Conservation (phyloP, 768 basidiomycete genomes). For the Amyloporia xantha region DNA sequence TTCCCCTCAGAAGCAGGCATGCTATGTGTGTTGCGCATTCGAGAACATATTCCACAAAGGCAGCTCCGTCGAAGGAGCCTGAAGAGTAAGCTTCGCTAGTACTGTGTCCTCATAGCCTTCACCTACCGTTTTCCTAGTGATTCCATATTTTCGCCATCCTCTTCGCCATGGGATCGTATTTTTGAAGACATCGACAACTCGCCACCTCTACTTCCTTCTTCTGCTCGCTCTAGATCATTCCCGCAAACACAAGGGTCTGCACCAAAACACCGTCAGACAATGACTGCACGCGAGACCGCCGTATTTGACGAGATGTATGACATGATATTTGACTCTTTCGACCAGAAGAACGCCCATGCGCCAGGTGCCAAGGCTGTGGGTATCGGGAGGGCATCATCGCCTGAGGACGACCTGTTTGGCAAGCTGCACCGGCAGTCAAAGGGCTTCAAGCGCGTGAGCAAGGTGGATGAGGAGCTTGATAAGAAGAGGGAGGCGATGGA, state of each 20-base stretch:
- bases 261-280: constrained; percentile 39
- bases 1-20: too few species aligned
- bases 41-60: background rate
- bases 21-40: too few species aligned
- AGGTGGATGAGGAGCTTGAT: constrained; percentile 62
- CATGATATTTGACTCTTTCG: constrained; percentile 42
- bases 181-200: constrained; percentile 39
- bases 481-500: constrained; percentile 61
- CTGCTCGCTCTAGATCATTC: background rate
- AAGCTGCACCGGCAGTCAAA: constrained; percentile 49
- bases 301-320: constrained; percentile 72
- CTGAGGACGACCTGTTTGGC: constrained; percentile 45
- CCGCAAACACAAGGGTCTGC: too few species aligned
- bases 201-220: constrained; percentile 15
- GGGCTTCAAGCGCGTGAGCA: constrained; percentile 69
- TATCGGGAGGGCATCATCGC: constrained; percentile 17
- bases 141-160: constrained; percentile 23
- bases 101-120: background rate
- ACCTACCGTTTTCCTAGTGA: background rate
- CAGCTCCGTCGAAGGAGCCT: background rate
- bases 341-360: background rate
- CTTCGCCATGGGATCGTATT: constrained; percentile 46
- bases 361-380: constrained; percentile 5
- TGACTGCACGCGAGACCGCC: constrained; percentile 61
- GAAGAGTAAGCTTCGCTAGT: background rate